These are phyloP conservation scores for Hypholoma sublateritium DNA, from an alignment of 768 basidiomycete species.

Conservation along the genomic window DNA sequence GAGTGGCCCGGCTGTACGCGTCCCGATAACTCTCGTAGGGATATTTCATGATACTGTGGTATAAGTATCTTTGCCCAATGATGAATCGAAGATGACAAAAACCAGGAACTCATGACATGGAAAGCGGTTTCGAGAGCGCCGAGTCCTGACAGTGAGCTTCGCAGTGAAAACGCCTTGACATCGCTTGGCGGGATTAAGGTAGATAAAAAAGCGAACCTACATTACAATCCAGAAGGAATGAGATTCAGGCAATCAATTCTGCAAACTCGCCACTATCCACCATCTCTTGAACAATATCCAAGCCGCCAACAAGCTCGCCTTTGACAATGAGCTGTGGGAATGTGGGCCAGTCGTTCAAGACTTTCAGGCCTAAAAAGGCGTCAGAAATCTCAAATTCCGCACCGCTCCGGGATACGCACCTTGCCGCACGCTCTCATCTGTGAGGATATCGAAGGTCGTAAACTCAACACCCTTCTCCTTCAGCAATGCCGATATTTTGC, in stretches of 20 bases:
- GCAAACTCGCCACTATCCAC: conserved; percentile 74
- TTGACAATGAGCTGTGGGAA: conserved; percentile 85
- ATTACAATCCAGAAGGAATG: neutral
- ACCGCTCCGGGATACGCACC: conserved; percentile 40
- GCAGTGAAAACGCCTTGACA: no score
- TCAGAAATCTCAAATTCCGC: neutral
- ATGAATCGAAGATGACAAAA: neutral
- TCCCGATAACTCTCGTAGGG: no score
- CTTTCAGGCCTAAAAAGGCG: conserved; percentile 55
- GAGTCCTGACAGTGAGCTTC: neutral
- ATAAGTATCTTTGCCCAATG: no score
- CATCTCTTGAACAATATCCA: conserved; percentile 93
- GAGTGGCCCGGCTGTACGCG: no score
- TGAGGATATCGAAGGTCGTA: conserved; percentile 79
- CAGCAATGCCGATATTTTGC: conserved; percentile 69
- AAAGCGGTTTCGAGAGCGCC: neutral
- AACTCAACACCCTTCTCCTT: conserved; percentile 65
- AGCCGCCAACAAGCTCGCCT: conserved; percentile 92
- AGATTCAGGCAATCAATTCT: conserved; percentile 35
- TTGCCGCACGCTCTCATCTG: conserved; percentile 79
- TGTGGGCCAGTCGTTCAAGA: conserved; percentile 88
- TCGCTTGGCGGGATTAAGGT: neutral
- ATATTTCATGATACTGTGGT: no score
- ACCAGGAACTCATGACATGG: neutral
- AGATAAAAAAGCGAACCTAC: conserved; percentile 8